Base-by-base conservation (phyloP, 768 basidiomycete species). In the Calocybe indica region DNA sequence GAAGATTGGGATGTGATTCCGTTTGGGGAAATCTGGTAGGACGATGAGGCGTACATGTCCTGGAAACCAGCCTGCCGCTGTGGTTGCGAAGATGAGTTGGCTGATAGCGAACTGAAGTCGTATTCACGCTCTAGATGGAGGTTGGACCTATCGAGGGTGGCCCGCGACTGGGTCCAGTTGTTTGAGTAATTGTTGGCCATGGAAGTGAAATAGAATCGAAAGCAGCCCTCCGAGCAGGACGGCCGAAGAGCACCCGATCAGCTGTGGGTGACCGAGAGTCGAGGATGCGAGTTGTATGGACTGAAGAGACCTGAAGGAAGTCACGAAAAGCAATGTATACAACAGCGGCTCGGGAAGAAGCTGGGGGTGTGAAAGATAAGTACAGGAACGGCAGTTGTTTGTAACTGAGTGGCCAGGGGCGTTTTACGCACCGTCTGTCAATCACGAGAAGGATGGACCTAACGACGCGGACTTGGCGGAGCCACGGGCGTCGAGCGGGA, bases 71-170 rank as follows among this genome's bases (percentile, higher is more conserved):
- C 22, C 22, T 22, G 22, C 22, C 22, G 22, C 22, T 22, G 22
- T 4, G 22, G 22, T 22, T 22, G 22, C 22, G 22, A 22, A 22
- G 22, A 22, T 22, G 50, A 37, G 37, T 48, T 36, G 5, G 34
- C 48, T 35, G 55, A 45, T n/a, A 50, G 35, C 11, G 48, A 9
- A 1, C 37, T 44, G 36, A 57, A 57, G 38, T 54, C 49, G 41
- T 52, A 55, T 7, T 55, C 47, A 38, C 52, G 43, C 37, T 59
- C 52, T 12, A 48, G 31, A n/a, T 50, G 38, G 39, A 52, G 52
- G n/a, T 37, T 46, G 36, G 37, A 13, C 35, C 48, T 50, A 30
- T 30, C 28, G 37, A 53, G 54, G 7, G 47, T 11, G 31, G 45
- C n/a, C 34, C 51, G 52, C 13, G 52, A 50, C 40, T 57, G 56